These are phyloP conservation scores for Aureobasidium lini DNA, from an alignment of 2,329 filamentous ascomycete genomes.

Conservation along the genomic window DNA sequence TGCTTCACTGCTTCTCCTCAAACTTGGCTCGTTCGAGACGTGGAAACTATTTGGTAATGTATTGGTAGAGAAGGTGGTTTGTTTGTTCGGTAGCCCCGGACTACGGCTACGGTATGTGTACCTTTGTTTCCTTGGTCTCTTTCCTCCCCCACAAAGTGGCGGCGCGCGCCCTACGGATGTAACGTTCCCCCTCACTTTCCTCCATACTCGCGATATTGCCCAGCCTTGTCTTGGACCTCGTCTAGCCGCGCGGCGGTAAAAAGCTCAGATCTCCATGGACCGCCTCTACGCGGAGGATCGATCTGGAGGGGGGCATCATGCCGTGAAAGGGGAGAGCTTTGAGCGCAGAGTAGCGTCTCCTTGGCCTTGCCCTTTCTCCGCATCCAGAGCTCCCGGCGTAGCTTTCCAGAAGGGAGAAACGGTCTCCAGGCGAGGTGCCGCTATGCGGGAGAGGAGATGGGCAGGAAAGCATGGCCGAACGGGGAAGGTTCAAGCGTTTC, in stretches of 20 bases:
- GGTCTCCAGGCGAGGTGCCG: background rate
- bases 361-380: background rate
- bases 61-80: background rate
- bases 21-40: background rate
- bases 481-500: conserved; percentile 7
- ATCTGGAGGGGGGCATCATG: too few species aligned
- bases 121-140: background rate
- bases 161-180: background rate
- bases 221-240: conserved; percentile 1
- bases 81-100: conserved; percentile 9
- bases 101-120: conserved; percentile 3
- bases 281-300: background rate
- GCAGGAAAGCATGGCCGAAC: background rate
- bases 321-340: background rate
- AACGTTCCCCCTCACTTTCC: background rate
- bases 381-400: background rate
- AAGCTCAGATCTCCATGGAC: background rate
- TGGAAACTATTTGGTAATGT: conserved; percentile 12
- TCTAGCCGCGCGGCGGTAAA: background rate
- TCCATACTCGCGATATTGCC: background rate
- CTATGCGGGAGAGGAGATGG: background rate
- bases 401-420: background rate
- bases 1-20: background rate
- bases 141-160: background rate
- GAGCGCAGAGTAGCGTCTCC: background rate